Percentiles rank a stretch among this genome's conserved stretches.
Conservation (phyloP, 176 grass and related monocot species). For the Saccharum spontaneum region DNA sequence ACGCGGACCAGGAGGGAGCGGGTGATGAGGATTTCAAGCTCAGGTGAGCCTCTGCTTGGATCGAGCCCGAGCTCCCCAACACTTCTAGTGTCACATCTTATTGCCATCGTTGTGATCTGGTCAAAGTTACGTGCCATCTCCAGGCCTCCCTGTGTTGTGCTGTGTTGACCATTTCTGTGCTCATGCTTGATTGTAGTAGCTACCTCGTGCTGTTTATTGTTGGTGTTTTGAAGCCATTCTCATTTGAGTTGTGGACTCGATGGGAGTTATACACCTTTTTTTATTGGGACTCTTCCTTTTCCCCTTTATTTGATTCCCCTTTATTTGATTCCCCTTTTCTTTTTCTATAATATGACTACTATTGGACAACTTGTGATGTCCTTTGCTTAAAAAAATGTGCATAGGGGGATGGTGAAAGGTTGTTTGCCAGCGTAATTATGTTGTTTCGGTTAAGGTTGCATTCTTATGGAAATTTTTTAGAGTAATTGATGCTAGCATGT, state of each 20-base stretch:
- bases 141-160: not conserved
- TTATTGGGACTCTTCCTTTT: not conserved
- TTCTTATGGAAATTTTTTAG: not conserved
- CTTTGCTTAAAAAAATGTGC: not conserved
- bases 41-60: conserved; percentile 40
- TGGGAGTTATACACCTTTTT: not conserved
- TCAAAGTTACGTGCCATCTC: not conserved
- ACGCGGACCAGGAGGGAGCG: conserved; percentile 9
- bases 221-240: not conserved
- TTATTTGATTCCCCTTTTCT: not conserved
- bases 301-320: not conserved
- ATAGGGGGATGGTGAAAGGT: not conserved
- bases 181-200: not conserved
- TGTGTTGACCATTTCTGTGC: not conserved
- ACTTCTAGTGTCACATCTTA: not conserved
- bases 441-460: not conserved
- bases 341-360: not conserved
- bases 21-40: conserved; percentile 52
- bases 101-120: not conserved
- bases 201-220: not conserved
- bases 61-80: not conserved
- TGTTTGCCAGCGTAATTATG: not conserved
- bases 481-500: not conserved
- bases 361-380: not conserved
- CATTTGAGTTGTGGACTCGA: not conserved